These are phyloP conservation scores for Gloeopeniophorella convolvens DNA, from an alignment of 768 basidiomycete genomes.

Conservation along the genomic window DNA sequence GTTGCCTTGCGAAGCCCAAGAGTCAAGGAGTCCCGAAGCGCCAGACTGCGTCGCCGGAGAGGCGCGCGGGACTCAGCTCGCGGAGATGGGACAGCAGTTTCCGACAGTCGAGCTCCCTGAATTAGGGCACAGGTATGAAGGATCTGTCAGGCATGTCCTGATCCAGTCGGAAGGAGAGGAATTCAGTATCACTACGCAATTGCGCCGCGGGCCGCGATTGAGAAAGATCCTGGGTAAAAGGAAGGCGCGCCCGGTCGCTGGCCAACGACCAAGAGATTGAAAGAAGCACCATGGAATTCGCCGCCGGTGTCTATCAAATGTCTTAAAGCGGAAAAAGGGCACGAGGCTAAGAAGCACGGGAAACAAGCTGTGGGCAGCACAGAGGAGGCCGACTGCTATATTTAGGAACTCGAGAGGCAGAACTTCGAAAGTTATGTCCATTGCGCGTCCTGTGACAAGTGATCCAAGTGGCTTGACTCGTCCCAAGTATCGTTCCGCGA, in stretches of 20 bases:
- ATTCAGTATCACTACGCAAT: background rate
- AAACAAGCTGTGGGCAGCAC: background rate
- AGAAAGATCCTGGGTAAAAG: background rate
- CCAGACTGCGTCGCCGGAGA: background rate
- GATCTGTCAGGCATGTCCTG: background rate
- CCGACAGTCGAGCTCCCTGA: background rate
- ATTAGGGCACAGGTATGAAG: slow-evolving; percentile 10
- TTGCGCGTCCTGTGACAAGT: background rate
- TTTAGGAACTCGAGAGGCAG: background rate
- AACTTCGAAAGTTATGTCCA: background rate
- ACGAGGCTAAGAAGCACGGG: slow-evolving; percentile 1
- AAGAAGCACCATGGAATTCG: background rate
- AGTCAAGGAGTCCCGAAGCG: background rate
- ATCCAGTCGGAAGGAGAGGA: background rate
- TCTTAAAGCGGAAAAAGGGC: background rate
- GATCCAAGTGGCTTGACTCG: background rate
- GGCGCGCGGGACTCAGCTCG: background rate
- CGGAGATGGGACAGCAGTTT: background rate
- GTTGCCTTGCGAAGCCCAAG: background rate
- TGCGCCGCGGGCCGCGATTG: background rate
- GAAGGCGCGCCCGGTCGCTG: background rate
- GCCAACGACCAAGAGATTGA: slow-evolving; percentile 2
- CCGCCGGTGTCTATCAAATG: background rate
- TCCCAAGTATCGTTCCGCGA: background rate
- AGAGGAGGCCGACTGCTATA: background rate